phyloP scores from a whole-genome alignment of 2,329 filamentous ascomycete species.

The Neurospora sp. region DNA sequence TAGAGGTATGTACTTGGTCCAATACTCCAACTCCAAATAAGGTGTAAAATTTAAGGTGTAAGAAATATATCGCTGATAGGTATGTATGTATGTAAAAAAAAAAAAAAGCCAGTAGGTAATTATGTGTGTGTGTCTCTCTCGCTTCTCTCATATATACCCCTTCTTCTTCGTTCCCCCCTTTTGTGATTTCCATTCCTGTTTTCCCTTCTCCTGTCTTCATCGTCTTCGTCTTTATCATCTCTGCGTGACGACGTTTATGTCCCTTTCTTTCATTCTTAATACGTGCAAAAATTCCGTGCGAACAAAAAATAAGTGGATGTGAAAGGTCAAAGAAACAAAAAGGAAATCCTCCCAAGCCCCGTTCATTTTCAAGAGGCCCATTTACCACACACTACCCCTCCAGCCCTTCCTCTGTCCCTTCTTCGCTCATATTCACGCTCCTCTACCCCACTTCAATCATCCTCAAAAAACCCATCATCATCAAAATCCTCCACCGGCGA shows the following conservation, averaged over 20 bases:
- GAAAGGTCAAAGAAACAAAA: background rate
- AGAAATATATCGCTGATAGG: background rate
- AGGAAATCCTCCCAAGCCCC: background rate
- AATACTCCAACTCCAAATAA: background rate
- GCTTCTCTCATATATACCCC: background rate
- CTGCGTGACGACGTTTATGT: background rate
- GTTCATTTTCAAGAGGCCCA: background rate
- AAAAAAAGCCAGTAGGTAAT: background rate
- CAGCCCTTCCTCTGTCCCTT: background rate
- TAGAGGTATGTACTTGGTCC: too few relatives aligned
- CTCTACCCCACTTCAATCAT: constrained; percentile 8
- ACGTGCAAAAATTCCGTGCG: background rate
- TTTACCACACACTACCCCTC: background rate
- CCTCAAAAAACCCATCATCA: constrained; percentile 20
- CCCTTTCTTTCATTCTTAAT: background rate
- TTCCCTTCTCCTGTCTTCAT: background rate
- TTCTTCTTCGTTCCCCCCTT: background rate
- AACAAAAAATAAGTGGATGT: background rate
- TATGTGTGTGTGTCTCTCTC: background rate
- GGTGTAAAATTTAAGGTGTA: background rate
- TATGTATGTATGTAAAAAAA: background rate
- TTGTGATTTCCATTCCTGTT: background rate
- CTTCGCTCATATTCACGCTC: background rate
- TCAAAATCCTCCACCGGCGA: constrained; percentile 15
- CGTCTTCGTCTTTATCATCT: background rate